Base-by-base conservation (phyloP, 2,329 filamentous ascomycete genomes). In the Cladophialophora yegresii region DNA sequence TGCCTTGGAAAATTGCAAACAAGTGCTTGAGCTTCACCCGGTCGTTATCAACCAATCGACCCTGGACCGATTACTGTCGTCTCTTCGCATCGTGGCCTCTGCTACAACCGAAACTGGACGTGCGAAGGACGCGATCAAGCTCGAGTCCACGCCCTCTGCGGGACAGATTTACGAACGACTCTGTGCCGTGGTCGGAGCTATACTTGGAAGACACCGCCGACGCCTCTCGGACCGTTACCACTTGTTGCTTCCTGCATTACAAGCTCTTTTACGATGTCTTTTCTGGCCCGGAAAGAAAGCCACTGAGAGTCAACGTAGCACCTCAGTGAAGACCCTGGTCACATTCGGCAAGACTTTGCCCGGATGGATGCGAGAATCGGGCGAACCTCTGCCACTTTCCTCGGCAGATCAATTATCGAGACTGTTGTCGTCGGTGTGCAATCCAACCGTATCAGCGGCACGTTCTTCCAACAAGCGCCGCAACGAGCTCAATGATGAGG, bases 151-250 rank as follows among this genome's bases (percentile, higher is more conserved):
- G 47, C 36, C 40, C 23, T 22, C 26, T 50, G 9, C 65, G 71
- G 4, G 67, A 73, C 36, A 75, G 1, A 77, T 87, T 53, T 87
- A 81, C 74, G 77, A 78, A 4, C 81, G 83, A 49, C 75, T 87
- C 9, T 87, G 84, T 72, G 76, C 80, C 40, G 76, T 86, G 9
- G 75, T 83, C 61, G 81, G 81, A 8, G 74, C 80, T 0, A 73
- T 87, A 7, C 74, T 89, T 7, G 77, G 82, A n/a, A 78, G 86
- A 12, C 82, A 87, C 70, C 82, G 85, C 23, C 77, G 82, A 16
- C 83, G 84, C 49, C 76, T 88, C 9, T 82, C 83, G 40, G 85
- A 85, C 7, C 84, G 86, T 26, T 84, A 84, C 74, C 85, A 88
- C 70, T 76, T 88, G 10, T 75, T 88, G 16, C 74, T 87, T 5